Base-by-base conservation (phyloP, 345 rosid genomes). In the Sapria himalayana region DNA sequence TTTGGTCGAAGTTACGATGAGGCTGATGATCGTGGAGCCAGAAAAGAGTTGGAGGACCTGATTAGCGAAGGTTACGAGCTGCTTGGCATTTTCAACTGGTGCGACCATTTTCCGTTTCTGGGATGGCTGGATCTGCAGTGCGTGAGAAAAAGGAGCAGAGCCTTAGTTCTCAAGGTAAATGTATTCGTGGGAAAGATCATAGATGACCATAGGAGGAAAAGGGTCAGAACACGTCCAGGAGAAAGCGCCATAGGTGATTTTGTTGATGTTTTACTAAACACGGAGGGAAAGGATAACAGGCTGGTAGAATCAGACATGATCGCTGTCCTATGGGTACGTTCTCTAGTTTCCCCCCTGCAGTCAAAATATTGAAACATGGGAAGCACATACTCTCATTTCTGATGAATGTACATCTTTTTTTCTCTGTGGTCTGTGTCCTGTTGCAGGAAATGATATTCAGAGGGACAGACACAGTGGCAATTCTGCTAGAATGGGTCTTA, bases 301-400 rank as follows among this genome's bases (percentile, higher is more conserved):
- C 60, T 73, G 25, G 54, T 29, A 34, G 86, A 74, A 31, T 51
- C 92, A 2, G 86, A 85, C 44, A 72, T 81, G 79, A 64, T 73
- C 33, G 86, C 94, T 53, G 77, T 85, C 42, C 52, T 85, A 54
- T 85, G 93, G 93, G 96, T 81, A 65, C 27, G 53, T 31, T 40
- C 7, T 12, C 5, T 15, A 0, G 3, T 24, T 7, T 23, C n/a
- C n/a, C n/a, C n/a, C n/a, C n/a, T n/a, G n/a, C n/a, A n/a, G n/a
- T n/a, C n/a, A n/a, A n/a, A n/a, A n/a, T n/a, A n/a, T n/a, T n/a
- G n/a, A n/a, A n/a, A n/a, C n/a, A n/a, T n/a, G n/a, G n/a, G n/a
- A n/a, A n/a, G n/a, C n/a, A n/a, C n/a, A n/a, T n/a, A n/a, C n/a
- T 19, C 3, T 21, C 15, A 16, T 38, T 22, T 61, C 50, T 6